These are phyloP conservation scores for Aspergillus vadensis DNA, from an alignment of 2,329 filamentous ascomycete genomes.

Conservation along the genomic window DNA sequence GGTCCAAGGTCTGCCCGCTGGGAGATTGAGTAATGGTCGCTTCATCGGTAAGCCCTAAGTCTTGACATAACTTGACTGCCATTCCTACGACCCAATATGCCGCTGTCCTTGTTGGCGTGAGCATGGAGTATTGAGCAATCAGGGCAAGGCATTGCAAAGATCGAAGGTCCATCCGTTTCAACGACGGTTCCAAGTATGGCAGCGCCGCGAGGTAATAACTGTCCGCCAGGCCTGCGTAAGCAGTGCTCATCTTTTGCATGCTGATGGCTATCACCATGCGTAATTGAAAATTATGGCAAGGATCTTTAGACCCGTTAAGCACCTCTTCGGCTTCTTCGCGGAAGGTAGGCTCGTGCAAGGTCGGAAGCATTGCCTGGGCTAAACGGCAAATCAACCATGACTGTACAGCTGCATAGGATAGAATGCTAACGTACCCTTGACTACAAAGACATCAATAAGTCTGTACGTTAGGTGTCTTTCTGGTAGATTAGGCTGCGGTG, in stretches of 20 bases:
- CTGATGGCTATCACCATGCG: slow-evolving; percentile 94
- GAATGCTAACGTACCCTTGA: slow-evolving; percentile 64
- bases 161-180: slow-evolving; percentile 84
- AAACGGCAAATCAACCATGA: slow-evolving; percentile 26
- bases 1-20: slow-evolving; percentile 62
- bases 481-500: slow-evolving; percentile 75
- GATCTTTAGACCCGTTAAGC: slow-evolving; percentile 72
- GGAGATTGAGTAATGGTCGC: slow-evolving; percentile 74
- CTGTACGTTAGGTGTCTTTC: slow-evolving; percentile 72
- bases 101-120: slow-evolving; percentile 88
- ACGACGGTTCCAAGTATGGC: slow-evolving; percentile 76
- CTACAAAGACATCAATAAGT: slow-evolving; percentile 80
- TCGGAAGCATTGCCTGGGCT: slow-evolving; percentile 88
- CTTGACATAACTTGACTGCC: slow-evolving; percentile 83
- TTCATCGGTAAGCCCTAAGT: slow-evolving; percentile 84
- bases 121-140: slow-evolving; percentile 85
- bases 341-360: slow-evolving; percentile 81
- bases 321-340: slow-evolving; percentile 76
- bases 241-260: slow-evolving; percentile 84
- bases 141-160: slow-evolving; percentile 87
- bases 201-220: slow-evolving; percentile 93
- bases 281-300: slow-evolving; percentile 84
- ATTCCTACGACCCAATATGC: slow-evolving; percentile 92
- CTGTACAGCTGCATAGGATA: background rate
- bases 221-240: slow-evolving; percentile 91